Percentiles rank a stretch among this genome's conserved stretches.
Conservation (phyloP, 139 green algal species). For the Pseudopediastrum boryanum region DNA sequence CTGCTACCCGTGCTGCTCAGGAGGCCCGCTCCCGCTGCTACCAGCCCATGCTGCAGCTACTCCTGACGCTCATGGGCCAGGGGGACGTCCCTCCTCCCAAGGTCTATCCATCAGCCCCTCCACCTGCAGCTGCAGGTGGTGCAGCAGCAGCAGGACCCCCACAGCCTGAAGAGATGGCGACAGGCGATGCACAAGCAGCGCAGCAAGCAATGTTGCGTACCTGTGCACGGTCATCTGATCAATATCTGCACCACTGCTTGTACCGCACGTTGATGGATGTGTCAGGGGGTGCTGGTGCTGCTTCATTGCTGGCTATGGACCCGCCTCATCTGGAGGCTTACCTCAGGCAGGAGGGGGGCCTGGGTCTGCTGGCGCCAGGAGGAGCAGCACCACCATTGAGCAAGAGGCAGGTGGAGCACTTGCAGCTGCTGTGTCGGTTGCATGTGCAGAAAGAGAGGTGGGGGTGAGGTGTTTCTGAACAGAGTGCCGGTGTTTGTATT, state of each 20-base stretch:
- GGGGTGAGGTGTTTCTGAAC: conserved; percentile 29
- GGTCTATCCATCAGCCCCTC: neutral
- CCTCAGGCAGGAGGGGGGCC: conserved; percentile 54
- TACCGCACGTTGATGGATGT: too few species aligned
- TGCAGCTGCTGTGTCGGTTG: conserved; percentile 50
- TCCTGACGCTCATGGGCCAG: neutral
- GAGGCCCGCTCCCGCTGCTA: conserved; percentile 61
- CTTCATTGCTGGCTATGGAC: too few species aligned
- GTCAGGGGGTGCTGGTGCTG: too few species aligned
- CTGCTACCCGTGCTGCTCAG: conserved; percentile 52
- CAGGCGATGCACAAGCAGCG: too few species aligned
- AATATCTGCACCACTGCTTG: too few species aligned
- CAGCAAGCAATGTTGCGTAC: too few species aligned
- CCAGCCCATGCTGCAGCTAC: conserved; percentile 42
- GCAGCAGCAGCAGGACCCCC: too few species aligned
- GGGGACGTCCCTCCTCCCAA: neutral
- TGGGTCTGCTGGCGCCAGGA: conserved; percentile 9
- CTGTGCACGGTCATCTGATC: too few species aligned
- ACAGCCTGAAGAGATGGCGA: too few species aligned
- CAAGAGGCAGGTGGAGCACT: neutral
- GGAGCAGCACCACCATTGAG: conserved; percentile 5
- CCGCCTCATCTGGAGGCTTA: conserved; percentile 52
- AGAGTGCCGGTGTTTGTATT: conserved; percentile 36
- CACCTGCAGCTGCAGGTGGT: conserved; percentile 53
- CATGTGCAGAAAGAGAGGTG: conserved; percentile 53